A percentile compares a stretch with the other conserved stretches of the same genome.
These are phyloP conservation scores for Claviceps purpurea DNA, from an alignment of 2,329 filamentous ascomycete genomes.

Conservation along the genomic window DNA sequence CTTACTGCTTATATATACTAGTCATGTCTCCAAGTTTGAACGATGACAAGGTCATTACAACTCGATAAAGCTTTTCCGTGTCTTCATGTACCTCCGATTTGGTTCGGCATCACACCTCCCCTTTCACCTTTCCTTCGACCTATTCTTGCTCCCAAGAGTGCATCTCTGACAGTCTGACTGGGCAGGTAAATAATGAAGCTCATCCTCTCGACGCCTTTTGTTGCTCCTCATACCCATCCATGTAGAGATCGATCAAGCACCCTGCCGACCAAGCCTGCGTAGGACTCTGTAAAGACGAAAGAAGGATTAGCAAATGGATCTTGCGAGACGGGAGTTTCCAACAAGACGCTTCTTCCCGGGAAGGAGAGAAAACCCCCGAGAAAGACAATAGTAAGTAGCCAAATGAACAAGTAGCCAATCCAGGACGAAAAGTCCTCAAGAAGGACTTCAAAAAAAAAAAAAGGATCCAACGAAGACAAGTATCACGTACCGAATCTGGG, in stretches of 20 bases:
- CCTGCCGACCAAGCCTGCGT: constrained; percentile 95
- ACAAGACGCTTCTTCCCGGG: too few species aligned
- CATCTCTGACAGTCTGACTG: neutral
- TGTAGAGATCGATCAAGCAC: constrained; percentile 89
- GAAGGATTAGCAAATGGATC: neutral
- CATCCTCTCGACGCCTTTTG: neutral
- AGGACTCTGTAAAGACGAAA: constrained; percentile 47
- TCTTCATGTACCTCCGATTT: too few species aligned
- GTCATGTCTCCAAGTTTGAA: too few species aligned
- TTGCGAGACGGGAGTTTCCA: neutral
- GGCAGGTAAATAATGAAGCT: neutral
- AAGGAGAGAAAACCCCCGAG: neutral
- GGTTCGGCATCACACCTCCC: too few species aligned
- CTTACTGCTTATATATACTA: too few species aligned
- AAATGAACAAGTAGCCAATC: neutral
- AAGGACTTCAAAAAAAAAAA: neutral
- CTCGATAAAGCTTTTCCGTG: too few species aligned
- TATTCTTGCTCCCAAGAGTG: too few species aligned
- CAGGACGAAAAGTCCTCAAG: neutral
- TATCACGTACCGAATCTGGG: constrained; percentile 57
- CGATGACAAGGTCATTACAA: too few species aligned
- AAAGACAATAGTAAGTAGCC: neutral
- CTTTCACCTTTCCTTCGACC: too few species aligned
- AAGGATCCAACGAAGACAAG: neutral
- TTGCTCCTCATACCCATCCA: constrained; percentile 60